phyloP scores from a whole-genome alignment of 108 stramenopile genomes.

The Stephanodiscus minutulus region DNA sequence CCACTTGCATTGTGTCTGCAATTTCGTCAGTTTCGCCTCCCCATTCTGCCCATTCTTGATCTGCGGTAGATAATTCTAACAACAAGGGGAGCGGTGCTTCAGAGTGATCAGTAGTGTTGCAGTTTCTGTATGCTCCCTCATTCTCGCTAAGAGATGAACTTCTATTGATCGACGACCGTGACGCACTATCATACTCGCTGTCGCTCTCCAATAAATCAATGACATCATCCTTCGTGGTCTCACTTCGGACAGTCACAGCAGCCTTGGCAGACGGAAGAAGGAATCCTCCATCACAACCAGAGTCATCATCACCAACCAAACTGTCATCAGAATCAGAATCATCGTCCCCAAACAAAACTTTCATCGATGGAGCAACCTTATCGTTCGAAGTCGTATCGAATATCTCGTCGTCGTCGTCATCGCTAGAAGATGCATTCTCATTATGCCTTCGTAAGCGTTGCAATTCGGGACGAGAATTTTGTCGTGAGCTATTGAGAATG shows the following conservation, averaged over 20 bases:
- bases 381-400: constrained; percentile 16
- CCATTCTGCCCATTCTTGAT: constrained; percentile 43
- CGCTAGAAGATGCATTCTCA: constrained; percentile 5
- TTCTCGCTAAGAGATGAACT: neutral
- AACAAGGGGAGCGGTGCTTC: neutral
- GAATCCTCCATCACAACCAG: constrained; percentile 43
- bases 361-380: constrained; percentile 20
- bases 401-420: constrained; percentile 24
- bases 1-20: neutral
- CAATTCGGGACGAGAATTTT: neutral
- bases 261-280: constrained; percentile 13
- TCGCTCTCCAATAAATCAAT: constrained; percentile 20
- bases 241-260: neutral
- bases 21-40: constrained; percentile 12
- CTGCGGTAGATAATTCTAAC: constrained; percentile 28
- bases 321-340: constrained; percentile 27
- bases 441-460: constrained; percentile 9
- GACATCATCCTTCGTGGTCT: neutral
- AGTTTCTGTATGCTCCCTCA: neutral
- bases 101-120: neutral
- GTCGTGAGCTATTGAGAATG: neutral
- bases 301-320: constrained; percentile 11
- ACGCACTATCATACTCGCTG: constrained; percentile 4
- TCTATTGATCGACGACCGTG: neutral
- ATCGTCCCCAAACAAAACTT: constrained; percentile 47